These are phyloP conservation scores for Colletotrichum sp. DNA, from an alignment of 2,329 filamentous ascomycete genomes.

Conservation along the genomic window DNA sequence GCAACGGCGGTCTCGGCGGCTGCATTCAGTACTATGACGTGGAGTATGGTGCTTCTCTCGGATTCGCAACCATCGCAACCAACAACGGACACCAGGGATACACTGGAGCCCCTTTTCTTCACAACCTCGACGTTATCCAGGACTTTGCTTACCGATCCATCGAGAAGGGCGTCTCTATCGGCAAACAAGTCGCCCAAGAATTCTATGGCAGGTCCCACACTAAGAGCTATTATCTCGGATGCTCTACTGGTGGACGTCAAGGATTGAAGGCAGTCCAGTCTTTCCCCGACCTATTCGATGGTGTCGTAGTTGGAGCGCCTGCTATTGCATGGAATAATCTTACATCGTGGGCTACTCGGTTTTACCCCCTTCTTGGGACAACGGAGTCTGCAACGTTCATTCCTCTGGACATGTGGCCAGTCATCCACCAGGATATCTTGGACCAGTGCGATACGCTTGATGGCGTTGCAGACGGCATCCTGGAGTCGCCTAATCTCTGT, in stretches of 20 bases:
- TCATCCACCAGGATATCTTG: constrained; percentile 26
- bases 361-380: constrained; percentile 46
- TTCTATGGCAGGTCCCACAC: constrained; percentile 45
- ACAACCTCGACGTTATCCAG: constrained; percentile 38
- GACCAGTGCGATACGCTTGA: constrained; percentile 29
- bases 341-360: constrained; percentile 23
- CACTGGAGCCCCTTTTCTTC: constrained; percentile 31
- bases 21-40: constrained; percentile 50
- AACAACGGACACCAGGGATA: constrained; percentile 56
- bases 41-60: constrained; percentile 43
- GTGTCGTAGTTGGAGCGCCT: constrained; percentile 40
- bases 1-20: constrained; percentile 52
- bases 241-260: constrained; percentile 57
- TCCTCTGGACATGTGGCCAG: constrained; percentile 32
- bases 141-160: constrained; percentile 38
- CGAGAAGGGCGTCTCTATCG: constrained; percentile 36
- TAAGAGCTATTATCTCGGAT: constrained; percentile 55
- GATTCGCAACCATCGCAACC: constrained; percentile 50
- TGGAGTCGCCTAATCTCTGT: constrained; percentile 21
- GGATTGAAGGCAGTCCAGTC: constrained; percentile 50
- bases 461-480: constrained; percentile 27
- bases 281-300: constrained; percentile 55
- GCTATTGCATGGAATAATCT: constrained; percentile 48
- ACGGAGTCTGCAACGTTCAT: constrained; percentile 34
- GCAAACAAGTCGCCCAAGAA: constrained; percentile 48